A percentile compares a stretch with the other conserved stretches of the same genome.
Evolutionary conservation across 139 green algal genomes (phyloP).

Genomic region (Coccomyxa sp.): DNA sequence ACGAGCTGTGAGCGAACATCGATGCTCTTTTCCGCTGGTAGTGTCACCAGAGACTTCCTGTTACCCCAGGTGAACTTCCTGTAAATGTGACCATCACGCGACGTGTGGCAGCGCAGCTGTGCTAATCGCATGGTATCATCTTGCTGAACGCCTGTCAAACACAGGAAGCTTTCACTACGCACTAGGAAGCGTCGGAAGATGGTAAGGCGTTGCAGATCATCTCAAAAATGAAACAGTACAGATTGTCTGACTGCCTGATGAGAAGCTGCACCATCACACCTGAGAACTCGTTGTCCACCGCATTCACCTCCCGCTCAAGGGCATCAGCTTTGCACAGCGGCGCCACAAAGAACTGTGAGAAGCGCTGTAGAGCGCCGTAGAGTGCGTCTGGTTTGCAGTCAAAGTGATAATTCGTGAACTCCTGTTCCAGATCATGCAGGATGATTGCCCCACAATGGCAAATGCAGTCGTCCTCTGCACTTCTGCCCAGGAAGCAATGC

Average conservation of each 20-base stretch:
- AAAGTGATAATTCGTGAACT: conserved; percentile 85
- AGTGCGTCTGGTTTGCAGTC: conserved; percentile 75
- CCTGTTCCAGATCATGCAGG: conserved; percentile 34
- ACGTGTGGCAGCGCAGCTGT: conserved; percentile 86
- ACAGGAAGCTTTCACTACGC: no score
- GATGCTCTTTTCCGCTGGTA: conserved; percentile 46
- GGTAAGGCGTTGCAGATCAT: no score
- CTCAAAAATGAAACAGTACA: no score
- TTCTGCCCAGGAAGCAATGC: no score
- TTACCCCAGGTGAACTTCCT: conserved; percentile 91
- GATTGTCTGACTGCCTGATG: no score
- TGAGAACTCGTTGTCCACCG: conserved; percentile 83
- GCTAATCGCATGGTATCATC: conserved; percentile 71
- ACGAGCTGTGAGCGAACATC: conserved; percentile 69
- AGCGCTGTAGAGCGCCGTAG: conserved; percentile 81
- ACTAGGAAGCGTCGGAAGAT: no score
- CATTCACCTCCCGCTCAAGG: conserved; percentile 87
- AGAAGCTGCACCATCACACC: conserved; percentile 12
- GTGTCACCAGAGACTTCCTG: conserved; percentile 63
- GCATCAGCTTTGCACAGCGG: conserved; percentile 80
- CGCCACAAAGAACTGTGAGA: conserved; percentile 91
- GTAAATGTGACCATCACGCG: conserved; percentile 64
- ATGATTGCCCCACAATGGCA: not conserved
- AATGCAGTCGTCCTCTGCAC: not conserved
- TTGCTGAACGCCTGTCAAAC: conserved; percentile 62